Evolutionary conservation across 352 stramenopile genomes (phyloP), one percentile per base, ranked within the genome.

Genomic region (Globisporangium nodosum): DNA sequence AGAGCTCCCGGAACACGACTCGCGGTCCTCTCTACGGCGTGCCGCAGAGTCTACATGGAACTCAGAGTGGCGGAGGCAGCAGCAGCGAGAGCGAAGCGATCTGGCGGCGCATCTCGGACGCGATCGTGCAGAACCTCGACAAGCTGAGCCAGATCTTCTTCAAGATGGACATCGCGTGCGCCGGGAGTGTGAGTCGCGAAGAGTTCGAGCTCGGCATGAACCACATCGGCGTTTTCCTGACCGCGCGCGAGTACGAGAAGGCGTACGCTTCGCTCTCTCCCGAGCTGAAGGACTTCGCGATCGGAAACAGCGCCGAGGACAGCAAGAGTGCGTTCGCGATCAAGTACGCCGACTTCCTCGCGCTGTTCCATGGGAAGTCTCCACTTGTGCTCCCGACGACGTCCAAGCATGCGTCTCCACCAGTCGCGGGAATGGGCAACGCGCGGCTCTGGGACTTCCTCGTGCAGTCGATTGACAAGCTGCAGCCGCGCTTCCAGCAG

Each of bases 141-240:
- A 92, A 92, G 27, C 70, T 90, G 24, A 68, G 69, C 30, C 78
- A 88, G 51, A 80, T 92, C 54, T 92, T 88, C 56, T 73, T 87
- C 39, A 88, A 87, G 37, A 90, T 92, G 74, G 82, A 92, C 53
- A 79, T 92, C 18, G 71, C 74, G 62, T 85, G 78, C 60, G 74
- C 78, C 0, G 82, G 74, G 0, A 78, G 71, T 48, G 66, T 92
- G 37, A 86, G 54, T 33, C 75, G 73, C 9, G 78, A 90, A 16
- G 82, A 92, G 46, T 82, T 90, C 53, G 76, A 87, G 61, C 65
- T 90, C 4, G 82, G 78, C 2, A 43, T 92, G 51, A 85, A 68
- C 40, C 80, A 92, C 59, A 80, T 89, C 20, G 82, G 80, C 33
- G 73, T 92, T 6, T 89, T 88, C 52, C 65, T 92, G 21, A 90